Conservation (phyloP, 1,284 basidiomycete genomes). For the Ganoderma lucidum region DNA sequence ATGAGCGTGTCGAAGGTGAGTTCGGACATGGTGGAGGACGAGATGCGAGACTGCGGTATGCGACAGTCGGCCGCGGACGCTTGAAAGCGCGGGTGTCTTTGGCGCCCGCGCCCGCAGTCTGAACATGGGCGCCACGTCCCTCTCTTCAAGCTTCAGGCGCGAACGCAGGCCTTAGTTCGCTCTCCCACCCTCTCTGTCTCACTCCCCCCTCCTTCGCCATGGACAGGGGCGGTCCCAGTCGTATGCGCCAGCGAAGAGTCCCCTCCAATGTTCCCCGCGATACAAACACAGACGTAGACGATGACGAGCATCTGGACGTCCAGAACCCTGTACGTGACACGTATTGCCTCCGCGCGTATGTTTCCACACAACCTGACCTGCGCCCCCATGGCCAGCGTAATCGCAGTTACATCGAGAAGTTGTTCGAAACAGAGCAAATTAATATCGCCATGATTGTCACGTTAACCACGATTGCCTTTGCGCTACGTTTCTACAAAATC, state of each 20-base stretch:
- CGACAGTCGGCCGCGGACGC: background rate
- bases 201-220: conserved; percentile 19
- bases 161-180: background rate
- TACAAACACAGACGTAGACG: conserved; percentile 29
- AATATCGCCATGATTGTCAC: conserved; percentile 65
- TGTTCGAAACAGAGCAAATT: conserved; percentile 66
- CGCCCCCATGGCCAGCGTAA: conserved; percentile 33
- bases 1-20: conserved; percentile 76
- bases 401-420: conserved; percentile 64
- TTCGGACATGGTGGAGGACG: conserved; percentile 60
- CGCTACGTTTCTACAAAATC: conserved; percentile 92
- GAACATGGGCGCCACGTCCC: conserved; percentile 11
- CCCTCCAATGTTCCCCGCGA: conserved; percentile 21
- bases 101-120: conserved; percentile 8
- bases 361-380: conserved; percentile 12
- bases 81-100: background rate
- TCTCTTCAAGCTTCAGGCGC: conserved; percentile 3
- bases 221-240: conserved; percentile 30
- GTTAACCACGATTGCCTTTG: conserved; percentile 80
- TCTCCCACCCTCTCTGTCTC: conserved; percentile 22
- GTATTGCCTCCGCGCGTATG: conserved; percentile 23
- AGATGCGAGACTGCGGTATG: conserved; percentile 8
- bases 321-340: conserved; percentile 44
- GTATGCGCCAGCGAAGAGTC: conserved; percentile 25
- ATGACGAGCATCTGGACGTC: conserved; percentile 36